A percentile compares a stretch with the other conserved stretches of the same genome.
These are phyloP conservation scores for Lachancea thermotolerans DNA, from an alignment of 805 yeast species.

Conservation along the genomic window DNA sequence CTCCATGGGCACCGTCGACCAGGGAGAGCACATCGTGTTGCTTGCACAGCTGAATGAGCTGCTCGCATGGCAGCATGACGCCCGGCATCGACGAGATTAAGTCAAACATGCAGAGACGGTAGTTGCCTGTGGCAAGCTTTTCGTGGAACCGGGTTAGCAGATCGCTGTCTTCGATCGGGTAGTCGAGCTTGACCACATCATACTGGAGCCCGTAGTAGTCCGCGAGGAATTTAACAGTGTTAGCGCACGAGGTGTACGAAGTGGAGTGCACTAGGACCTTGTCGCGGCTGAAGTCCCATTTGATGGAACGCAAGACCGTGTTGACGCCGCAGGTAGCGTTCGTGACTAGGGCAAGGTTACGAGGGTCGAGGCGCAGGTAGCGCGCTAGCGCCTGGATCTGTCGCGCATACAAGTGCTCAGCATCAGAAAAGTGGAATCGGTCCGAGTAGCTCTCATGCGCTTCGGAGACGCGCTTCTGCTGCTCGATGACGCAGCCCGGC, in stretches of 20 bases:
- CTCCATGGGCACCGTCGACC: constrained; percentile 69
- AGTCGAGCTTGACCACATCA: constrained; percentile 35
- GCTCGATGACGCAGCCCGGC: constrained; percentile 42
- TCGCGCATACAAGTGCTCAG: constrained; percentile 26
- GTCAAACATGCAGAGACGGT: constrained; percentile 46
- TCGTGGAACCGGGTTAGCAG: constrained; percentile 32
- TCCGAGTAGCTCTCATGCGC: constrained; percentile 42
- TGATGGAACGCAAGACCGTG: constrained; percentile 47
- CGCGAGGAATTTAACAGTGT: constrained; percentile 41
- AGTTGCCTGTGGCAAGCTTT: constrained; percentile 22
- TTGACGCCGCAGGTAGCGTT: constrained; percentile 61
- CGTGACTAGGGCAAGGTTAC: constrained; percentile 44
- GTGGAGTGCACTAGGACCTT: constrained; percentile 43
- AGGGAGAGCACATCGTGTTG: constrained; percentile 44
- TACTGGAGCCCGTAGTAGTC: constrained; percentile 31
- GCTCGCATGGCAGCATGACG: constrained; percentile 47
- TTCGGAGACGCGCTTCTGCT: constrained; percentile 27
- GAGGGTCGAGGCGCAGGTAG: constrained; percentile 41
- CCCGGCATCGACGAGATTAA: constrained; percentile 62
- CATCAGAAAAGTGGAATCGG: constrained; percentile 30
- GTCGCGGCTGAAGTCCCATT: constrained; percentile 41
- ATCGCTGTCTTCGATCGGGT: constrained; percentile 41
- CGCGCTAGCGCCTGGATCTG: constrained; percentile 36
- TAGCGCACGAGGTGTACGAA: constrained; percentile 48
- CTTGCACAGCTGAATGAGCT: constrained; percentile 40